Evolutionary conservation across 2,329 filamentous ascomycete species (phyloP).

Genomic region (Biscogniauxia marginata): DNA sequence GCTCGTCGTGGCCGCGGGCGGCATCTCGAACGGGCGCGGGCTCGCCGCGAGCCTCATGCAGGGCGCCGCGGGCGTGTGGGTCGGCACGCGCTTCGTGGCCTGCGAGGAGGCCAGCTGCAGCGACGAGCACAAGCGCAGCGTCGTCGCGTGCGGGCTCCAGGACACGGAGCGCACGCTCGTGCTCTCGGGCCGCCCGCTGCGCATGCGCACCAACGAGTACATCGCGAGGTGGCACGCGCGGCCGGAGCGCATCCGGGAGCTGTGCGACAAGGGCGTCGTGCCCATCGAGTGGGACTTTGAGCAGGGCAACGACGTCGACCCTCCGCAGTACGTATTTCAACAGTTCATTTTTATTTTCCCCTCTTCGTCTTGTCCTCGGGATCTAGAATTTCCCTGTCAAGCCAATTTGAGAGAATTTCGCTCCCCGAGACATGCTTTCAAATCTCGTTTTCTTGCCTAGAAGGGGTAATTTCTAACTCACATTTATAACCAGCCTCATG

Average conservation of each 20-base stretch:
- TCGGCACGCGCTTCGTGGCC: conserved; percentile 90
- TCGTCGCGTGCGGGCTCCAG: conserved; percentile 74
- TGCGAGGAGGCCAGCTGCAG: conserved; percentile 77
- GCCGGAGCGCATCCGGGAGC: conserved; percentile 70
- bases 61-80: conserved; percentile 87
- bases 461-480: too few relatives aligned
- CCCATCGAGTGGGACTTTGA: conserved; percentile 83
- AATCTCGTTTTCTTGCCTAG: too few relatives aligned
- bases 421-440: too few relatives aligned
- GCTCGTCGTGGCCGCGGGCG: conserved; percentile 85
- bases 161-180: conserved; percentile 84
- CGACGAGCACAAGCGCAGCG: conserved; percentile 78
- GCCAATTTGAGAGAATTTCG: too few relatives aligned
- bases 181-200: conserved; percentile 75
- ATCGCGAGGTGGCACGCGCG: conserved; percentile 75
- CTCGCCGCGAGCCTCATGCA: conserved; percentile 83
- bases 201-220: conserved; percentile 81
- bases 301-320: conserved; percentile 75
- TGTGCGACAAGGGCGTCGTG: conserved; percentile 75
- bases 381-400: too few relatives aligned
- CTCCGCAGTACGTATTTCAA: too few relatives aligned
- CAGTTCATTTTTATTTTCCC: too few relatives aligned
- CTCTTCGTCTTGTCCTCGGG: too few relatives aligned
- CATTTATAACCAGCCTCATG: too few relatives aligned
- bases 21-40: conserved; percentile 78